These are phyloP conservation scores for Boletellus sp. DNA, from an alignment of 768 basidiomycete species.

Conservation along the genomic window DNA sequence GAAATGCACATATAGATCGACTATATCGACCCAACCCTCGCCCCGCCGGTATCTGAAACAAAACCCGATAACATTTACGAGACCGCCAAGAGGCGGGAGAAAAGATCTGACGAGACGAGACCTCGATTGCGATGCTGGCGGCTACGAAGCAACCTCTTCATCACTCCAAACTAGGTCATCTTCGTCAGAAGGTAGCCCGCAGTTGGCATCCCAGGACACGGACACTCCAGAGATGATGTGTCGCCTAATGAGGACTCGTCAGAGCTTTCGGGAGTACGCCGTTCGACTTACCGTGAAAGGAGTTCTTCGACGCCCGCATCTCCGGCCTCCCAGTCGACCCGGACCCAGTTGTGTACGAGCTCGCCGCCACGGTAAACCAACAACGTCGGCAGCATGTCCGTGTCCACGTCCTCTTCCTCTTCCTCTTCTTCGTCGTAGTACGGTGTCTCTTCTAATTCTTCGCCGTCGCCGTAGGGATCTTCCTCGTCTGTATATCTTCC, in stretches of 20 bases:
- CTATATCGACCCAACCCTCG: no score
- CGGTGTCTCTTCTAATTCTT: conserved; percentile 27
- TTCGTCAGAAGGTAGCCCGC: conserved; percentile 47
- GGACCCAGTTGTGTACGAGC: conserved; percentile 85
- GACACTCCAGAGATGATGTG: conserved; percentile 21
- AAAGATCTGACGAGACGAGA: background rate
- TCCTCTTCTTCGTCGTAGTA: conserved; percentile 40
- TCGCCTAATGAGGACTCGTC: conserved; percentile 13
- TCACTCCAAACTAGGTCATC: conserved; percentile 54
- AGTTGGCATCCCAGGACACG: conserved; percentile 35
- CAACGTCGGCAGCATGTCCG: conserved; percentile 76
- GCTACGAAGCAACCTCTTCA: conserved; percentile 36
- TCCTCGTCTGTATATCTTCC: conserved; percentile 37
- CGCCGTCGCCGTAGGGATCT: conserved; percentile 43
- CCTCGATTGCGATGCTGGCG: background rate
- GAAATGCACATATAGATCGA: no score
- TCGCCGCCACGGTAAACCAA: conserved; percentile 77
- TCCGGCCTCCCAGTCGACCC: conserved; percentile 84
- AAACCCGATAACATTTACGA: no score
- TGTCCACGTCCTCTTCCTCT: conserved; percentile 64
- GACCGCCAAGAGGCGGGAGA: background rate
- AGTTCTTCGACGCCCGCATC: conserved; percentile 64
- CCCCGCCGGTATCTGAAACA: no score
- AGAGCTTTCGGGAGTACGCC: background rate
- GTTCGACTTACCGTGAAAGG: conserved; percentile 47